A percentile compares a stretch with the other conserved stretches of the same genome.
phyloP scores from a whole-genome alignment of 352 stramenopile species.

The Lagenidium giganteum region DNA sequence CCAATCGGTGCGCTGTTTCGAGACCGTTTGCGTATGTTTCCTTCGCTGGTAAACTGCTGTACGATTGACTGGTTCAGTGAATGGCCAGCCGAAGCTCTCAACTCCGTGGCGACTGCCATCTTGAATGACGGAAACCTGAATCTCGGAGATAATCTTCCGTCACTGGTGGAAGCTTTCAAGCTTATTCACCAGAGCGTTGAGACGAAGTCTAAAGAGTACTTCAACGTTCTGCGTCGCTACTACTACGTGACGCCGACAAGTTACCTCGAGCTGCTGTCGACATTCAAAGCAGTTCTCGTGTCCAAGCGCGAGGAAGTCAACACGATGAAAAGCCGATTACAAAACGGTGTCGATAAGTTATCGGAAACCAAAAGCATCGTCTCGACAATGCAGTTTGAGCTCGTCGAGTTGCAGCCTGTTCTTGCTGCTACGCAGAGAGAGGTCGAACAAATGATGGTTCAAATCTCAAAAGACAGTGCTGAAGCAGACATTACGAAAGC shows the following conservation, averaged over 20 bases:
- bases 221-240: conserved; percentile 77
- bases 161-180: conserved; percentile 83
- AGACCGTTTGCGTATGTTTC: conserved; percentile 83
- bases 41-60: conserved; percentile 83
- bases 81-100: conserved; percentile 80
- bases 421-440: conserved; percentile 73
- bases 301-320: conserved; percentile 89
- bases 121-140: conserved; percentile 72
- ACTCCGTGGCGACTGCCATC: conserved; percentile 83
- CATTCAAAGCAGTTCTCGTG: conserved; percentile 87
- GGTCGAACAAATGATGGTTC: conserved; percentile 88
- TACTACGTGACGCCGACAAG: conserved; percentile 94
- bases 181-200: conserved; percentile 90
- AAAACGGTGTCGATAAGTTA: conserved; percentile 86
- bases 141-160: conserved; percentile 37
- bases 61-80: conserved; percentile 90
- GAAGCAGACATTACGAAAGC: conserved; percentile 86
- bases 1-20: conserved; percentile 76
- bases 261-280: conserved; percentile 90
- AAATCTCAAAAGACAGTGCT: conserved; percentile 87
- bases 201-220: conserved; percentile 80
- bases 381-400: conserved; percentile 79
- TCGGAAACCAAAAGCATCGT: conserved; percentile 78
- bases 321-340: conserved; percentile 75
- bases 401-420: conserved; percentile 80